Evolutionary conservation across 2,329 filamentous ascomycete genomes (phyloP).

Genomic region (Neonectria sp.): DNA sequence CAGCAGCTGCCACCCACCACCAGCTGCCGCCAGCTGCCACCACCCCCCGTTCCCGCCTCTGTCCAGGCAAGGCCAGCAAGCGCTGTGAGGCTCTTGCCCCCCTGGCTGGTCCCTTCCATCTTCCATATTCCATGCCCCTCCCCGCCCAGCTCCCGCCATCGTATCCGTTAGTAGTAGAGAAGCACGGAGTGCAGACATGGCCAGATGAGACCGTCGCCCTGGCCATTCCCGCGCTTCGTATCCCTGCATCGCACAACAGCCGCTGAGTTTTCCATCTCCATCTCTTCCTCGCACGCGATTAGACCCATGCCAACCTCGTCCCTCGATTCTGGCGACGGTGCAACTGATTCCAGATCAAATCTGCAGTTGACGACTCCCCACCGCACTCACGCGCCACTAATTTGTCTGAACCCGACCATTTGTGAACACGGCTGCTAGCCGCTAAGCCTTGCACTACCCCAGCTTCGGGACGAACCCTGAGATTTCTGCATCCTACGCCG

Average conservation of each 20-base stretch:
- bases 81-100: slow-evolving; percentile 9
- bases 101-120: slow-evolving; percentile 12
- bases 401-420: slow-evolving; percentile 29
- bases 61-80: slow-evolving; percentile 10
- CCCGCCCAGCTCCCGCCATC: slow-evolving; percentile 11
- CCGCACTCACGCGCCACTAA: slow-evolving; percentile 34
- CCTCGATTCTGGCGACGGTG: slow-evolving; percentile 33
- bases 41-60: slow-evolving; percentile 4
- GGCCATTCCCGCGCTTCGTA: slow-evolving; percentile 13
- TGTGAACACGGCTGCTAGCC: slow-evolving; percentile 30
- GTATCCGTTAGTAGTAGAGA: background rate
- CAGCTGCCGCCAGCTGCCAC: background rate
- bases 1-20: background rate
- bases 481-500: slow-evolving; percentile 36
- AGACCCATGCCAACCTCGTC: slow-evolving; percentile 23
- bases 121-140: background rate
- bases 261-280: slow-evolving; percentile 16
- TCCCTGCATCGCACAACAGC: slow-evolving; percentile 26
- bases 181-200: background rate
- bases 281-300: slow-evolving; percentile 14
- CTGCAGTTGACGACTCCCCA: slow-evolving; percentile 34
- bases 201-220: slow-evolving; percentile 17
- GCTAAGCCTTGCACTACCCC: slow-evolving; percentile 35
- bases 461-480: slow-evolving; percentile 27
- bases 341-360: slow-evolving; percentile 37